These are phyloP conservation scores for Podaxis rugospora DNA, from an alignment of 768 basidiomycete species.

Conservation along the genomic window DNA sequence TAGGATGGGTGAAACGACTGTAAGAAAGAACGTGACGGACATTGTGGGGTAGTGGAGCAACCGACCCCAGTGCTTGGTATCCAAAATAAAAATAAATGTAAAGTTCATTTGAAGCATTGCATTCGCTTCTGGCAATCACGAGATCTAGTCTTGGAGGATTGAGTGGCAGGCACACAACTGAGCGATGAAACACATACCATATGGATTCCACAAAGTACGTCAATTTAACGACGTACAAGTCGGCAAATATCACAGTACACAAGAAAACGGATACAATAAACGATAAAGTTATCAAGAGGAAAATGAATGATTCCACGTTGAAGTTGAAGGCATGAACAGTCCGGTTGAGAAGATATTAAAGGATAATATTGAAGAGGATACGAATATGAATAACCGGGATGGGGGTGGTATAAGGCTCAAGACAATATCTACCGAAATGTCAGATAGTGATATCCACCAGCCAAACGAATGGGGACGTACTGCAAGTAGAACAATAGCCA, in stretches of 20 bases:
- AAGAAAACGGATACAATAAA: constrained; percentile 5
- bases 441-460: neutral
- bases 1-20: neutral
- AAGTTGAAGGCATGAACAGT: neutral
- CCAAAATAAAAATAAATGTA: neutral
- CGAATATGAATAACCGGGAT: neutral
- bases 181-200: neutral
- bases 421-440: constrained; percentile 3
- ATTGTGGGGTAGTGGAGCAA: neutral
- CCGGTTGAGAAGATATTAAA: neutral
- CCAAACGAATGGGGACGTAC: constrained; percentile 46
- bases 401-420: constrained; percentile 1
- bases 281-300: constrained; percentile 6
- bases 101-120: too few species aligned
- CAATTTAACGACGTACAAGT: neutral
- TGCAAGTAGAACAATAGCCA: constrained; percentile 85
- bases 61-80: neutral
- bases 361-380: neutral
- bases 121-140: neutral
- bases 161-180: neutral
- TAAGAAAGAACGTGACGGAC: neutral
- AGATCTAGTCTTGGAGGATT: neutral
- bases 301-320: neutral
- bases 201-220: neutral
- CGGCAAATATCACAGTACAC: neutral